These are phyloP conservation scores for Alternaria incomplexa DNA, from an alignment of 2,329 filamentous ascomycete genomes.

Conservation along the genomic window DNA sequence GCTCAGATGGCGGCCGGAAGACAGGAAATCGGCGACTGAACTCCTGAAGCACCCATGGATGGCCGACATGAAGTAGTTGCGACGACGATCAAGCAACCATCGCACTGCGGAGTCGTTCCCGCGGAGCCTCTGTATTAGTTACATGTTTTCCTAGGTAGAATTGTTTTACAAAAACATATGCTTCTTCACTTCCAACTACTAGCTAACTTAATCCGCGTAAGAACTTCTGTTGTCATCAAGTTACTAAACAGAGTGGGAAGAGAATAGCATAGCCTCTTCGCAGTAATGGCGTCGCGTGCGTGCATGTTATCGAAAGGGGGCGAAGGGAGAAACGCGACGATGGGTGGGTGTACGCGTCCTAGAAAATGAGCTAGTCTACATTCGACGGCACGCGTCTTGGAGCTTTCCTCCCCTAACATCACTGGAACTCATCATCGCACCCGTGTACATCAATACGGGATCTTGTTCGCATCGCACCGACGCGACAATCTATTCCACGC, in stretches of 20 bases:
- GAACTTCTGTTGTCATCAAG: too few species aligned
- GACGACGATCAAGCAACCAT: neutral
- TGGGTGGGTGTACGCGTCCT: neutral
- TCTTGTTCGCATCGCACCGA: neutral
- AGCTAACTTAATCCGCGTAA: too few species aligned
- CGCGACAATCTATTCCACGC: neutral
- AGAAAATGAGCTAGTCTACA: neutral
- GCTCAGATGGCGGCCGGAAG: constrained; percentile 46
- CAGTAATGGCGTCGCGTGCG: neutral
- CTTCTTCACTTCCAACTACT: too few species aligned
- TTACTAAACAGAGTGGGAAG: too few species aligned
- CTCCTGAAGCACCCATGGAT: constrained; percentile 32
- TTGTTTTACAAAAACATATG: too few species aligned
- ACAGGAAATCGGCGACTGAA: constrained; percentile 33
- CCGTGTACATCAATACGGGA: neutral
- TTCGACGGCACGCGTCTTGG: neutral
- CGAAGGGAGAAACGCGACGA: neutral
- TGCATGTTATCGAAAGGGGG: neutral
- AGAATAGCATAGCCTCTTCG: too few species aligned
- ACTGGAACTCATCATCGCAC: neutral
- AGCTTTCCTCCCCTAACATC: neutral
- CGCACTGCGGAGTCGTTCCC: neutral
- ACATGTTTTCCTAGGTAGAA: neutral
- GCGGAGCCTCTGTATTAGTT: neutral
- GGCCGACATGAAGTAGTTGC: neutral